Evolutionary conservation across 148 eudicot species (phyloP), one percentile per base, ranked within the genome.

Genomic region (Rhododendron henanense): DNA sequence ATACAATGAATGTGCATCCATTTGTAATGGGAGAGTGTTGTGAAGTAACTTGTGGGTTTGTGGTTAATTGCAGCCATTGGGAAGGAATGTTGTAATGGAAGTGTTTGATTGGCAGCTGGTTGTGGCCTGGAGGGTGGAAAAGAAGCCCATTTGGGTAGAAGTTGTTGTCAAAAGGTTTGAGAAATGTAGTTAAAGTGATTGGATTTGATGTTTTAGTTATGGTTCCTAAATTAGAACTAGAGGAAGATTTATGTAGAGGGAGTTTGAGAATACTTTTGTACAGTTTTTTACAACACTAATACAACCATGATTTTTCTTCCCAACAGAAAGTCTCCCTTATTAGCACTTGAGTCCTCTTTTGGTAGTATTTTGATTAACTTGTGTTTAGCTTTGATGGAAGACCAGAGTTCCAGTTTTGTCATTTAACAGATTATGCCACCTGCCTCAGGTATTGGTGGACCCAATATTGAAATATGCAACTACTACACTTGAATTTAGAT

Each of bases 191-290:
- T 75, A 39, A 33, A 15, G 79, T 35, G 79, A 75, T 75, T 39
- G 79, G n/a, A 37, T 75, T 75, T 16, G 79, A 35, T 35, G 47
- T 4, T 35, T 74, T 33, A 75, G 79, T 25, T 67, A 67, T 67
- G 33, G 73, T 71, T 33, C 76, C 75, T 14, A 16, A 35, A 19
- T 39, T 39, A 75, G 79, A 39, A 75, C 47, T 35, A 39, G 45
- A 75, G 23, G 47, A 75, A 75, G 44, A 21, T 8, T 35, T 18
- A 39, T 35, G 79, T 75, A 39, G 79, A 75, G 79, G 23, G 47
- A 75, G 45, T 71, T 71, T 71, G 41, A 75, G 79, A 75, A 75
- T 75, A 39, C 79, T 75, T 37, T 75, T 75, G 79, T 75, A 75
- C 79, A 75, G 79, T 75, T 75, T 67, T 41, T 71, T 35, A 75